Conservation (phyloP, 306 rosid genomes). For the Cucumis melo region DNA sequence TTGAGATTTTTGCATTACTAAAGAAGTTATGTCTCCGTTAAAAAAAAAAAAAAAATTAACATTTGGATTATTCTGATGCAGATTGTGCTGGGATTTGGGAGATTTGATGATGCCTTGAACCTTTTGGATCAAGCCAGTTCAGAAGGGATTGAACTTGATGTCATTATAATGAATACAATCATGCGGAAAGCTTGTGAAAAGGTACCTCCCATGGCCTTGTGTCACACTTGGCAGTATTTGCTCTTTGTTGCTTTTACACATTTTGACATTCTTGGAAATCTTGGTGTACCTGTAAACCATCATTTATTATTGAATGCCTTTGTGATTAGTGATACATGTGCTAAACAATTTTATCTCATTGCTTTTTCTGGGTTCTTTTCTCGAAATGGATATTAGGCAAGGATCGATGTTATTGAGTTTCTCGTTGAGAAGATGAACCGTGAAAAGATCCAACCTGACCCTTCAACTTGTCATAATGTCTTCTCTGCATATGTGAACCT, state of each 20-base stretch:
- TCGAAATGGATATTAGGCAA: constrained; percentile 28
- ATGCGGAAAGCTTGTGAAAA: constrained; percentile 36
- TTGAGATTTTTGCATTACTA: too few relatives aligned
- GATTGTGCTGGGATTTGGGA: constrained; percentile 48
- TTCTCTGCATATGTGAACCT: not conserved
- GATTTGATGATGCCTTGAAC: constrained; percentile 32
- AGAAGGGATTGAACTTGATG: constrained; percentile 48
- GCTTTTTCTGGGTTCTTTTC: constrained; percentile 2
- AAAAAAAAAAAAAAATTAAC: too few relatives aligned
- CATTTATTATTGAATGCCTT: not conserved
- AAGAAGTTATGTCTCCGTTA: too few relatives aligned
- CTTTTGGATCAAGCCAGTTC: constrained; percentile 49
- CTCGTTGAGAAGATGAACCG: constrained; percentile 56
- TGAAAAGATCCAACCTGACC: constrained; percentile 43
- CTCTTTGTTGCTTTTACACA: not conserved
- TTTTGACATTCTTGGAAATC: not conserved
- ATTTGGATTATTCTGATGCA: constrained; percentile 24
- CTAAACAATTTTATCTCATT: not conserved
- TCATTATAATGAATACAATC: constrained; percentile 40
- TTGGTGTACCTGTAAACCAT: not conserved
- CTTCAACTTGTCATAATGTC: not conserved
- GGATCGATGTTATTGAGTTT: constrained; percentile 64
- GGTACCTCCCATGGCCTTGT: constrained; percentile 22
- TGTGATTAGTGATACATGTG: not conserved
- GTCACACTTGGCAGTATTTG: not conserved